phyloP scores from a whole-genome alignment of 2,329 filamentous ascomycete species.

The Beauveria scarabaeidicola region DNA sequence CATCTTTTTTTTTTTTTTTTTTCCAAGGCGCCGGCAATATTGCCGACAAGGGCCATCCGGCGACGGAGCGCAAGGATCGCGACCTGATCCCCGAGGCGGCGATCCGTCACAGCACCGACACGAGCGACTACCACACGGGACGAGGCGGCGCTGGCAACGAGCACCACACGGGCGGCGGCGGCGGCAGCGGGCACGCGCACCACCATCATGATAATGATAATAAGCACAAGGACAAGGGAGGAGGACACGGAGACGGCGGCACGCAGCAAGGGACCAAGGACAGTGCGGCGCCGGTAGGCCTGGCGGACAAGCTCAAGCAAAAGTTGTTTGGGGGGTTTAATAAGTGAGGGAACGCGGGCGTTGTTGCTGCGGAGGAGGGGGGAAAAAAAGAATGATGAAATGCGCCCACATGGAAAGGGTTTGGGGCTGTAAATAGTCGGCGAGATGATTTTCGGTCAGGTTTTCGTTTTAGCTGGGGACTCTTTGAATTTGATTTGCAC shows the following conservation, averaged over 20 bases:
- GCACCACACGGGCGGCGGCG: conserved; percentile 22
- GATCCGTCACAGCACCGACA: conserved; percentile 38
- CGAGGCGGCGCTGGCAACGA: conserved; percentile 54
- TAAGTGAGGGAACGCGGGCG: no score
- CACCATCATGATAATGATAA: conserved; percentile 16
- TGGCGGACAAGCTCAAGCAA: conserved; percentile 50
- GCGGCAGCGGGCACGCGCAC: background rate
- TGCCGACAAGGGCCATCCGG: conserved; percentile 35
- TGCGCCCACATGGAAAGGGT: no score
- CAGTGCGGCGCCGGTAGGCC: conserved; percentile 26
- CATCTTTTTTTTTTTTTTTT: background rate
- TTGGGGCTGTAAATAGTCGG: no score
- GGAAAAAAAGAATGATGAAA: no score
- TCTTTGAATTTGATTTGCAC: no score
- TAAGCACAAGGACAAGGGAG: conserved; percentile 15
- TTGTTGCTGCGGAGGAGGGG: no score
- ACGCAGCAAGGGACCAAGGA: conserved; percentile 19
- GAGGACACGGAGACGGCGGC: conserved; percentile 21
- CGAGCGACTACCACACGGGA: conserved; percentile 47
- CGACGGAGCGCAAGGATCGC: conserved; percentile 36
- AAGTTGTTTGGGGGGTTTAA: conserved; percentile 45
- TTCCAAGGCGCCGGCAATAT: conserved; percentile 49
- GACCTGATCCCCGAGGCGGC: conserved; percentile 47
- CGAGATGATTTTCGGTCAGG: no score
- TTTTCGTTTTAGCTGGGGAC: no score